Conservation (phyloP, 2,329 filamentous ascomycete genomes). For the Graphilbum ipis-grandicollis region DNA sequence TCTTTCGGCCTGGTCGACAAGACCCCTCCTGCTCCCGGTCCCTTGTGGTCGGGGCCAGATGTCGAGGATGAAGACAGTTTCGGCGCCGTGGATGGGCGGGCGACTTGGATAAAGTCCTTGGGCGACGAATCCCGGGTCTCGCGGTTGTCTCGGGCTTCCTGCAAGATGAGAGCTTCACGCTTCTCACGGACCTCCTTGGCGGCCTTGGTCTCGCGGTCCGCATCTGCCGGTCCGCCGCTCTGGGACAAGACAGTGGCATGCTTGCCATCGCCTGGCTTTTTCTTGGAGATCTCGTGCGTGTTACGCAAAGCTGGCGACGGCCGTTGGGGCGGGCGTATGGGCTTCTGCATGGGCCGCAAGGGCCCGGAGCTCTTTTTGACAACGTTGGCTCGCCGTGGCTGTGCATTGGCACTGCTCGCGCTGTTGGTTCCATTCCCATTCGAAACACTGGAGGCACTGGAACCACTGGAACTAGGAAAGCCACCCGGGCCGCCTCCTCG, state of each 20-base stretch:
- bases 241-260: background rate
- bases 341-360: slow-evolving; percentile 8
- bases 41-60: too few relatives aligned
- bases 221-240: slow-evolving; percentile 1
- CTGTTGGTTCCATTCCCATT: too few relatives aligned
- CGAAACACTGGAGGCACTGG: too few relatives aligned
- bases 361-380: slow-evolving; percentile 7
- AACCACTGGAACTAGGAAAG: background rate
- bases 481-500: background rate
- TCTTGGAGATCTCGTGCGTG: slow-evolving; percentile 6
- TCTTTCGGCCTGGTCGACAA: slow-evolving; percentile 3
- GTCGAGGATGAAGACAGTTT: too few relatives aligned
- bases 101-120: background rate
- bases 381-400: too few relatives aligned
- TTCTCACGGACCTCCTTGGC: slow-evolving; percentile 5
- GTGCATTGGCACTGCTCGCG: too few relatives aligned
- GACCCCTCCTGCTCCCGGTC: too few relatives aligned
- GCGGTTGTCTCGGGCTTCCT: slow-evolving; percentile 5
- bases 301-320: slow-evolving; percentile 5
- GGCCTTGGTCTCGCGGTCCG: slow-evolving; percentile 6
- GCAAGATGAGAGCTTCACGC: slow-evolving; percentile 5
- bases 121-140: background rate
- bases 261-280: slow-evolving; percentile 1
- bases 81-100: background rate
- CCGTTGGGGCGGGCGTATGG: slow-evolving; percentile 2